Evolutionary conservation across 768 basidiomycete species (phyloP).

Genomic region (Amanita muscaria): DNA sequence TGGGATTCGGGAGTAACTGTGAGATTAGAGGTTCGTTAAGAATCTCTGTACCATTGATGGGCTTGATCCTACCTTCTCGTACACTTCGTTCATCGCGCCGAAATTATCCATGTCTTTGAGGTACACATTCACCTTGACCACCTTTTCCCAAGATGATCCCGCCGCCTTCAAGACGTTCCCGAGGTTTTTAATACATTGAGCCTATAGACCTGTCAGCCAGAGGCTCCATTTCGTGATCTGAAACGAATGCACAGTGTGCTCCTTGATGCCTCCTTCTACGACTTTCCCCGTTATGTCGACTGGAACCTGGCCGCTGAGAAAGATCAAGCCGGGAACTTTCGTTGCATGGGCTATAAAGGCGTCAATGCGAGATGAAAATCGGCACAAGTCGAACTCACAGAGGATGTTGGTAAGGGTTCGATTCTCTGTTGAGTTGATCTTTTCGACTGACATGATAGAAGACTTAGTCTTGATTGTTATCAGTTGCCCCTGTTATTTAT

Average conservation of each 20-base stretch:
- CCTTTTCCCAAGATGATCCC: conserved; percentile 54
- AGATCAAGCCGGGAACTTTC: conserved; percentile 49
- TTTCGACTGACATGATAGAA: conserved; percentile 27
- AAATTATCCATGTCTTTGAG: conserved; percentile 55
- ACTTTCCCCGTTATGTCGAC: conserved; percentile 37
- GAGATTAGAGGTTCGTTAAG: too few relatives aligned
- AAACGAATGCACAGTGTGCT: conserved; percentile 40
- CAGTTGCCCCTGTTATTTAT: too few relatives aligned
- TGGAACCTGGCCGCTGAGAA: conserved; percentile 54
- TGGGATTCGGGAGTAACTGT: conserved; percentile 42
- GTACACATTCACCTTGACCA: conserved; percentile 49
- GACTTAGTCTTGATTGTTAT: too few relatives aligned
- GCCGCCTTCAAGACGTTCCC: conserved; percentile 43
- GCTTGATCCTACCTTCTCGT: conserved; percentile 34
- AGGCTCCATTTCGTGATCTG: neutral
- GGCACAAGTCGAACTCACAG: conserved; percentile 24
- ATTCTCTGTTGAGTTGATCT: conserved; percentile 44
- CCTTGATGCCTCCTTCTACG: conserved; percentile 48
- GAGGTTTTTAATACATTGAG: conserved; percentile 49
- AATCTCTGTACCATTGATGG: too few relatives aligned
- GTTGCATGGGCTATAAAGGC: conserved; percentile 39
- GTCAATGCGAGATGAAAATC: conserved; percentile 2
- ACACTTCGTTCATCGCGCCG: conserved; percentile 46
- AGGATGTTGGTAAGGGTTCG: conserved; percentile 38
- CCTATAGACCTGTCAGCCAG: conserved; percentile 22